Base-by-base conservation (phyloP, 2,329 filamentous ascomycete species). In the Neofusicoccum laricinum region DNA sequence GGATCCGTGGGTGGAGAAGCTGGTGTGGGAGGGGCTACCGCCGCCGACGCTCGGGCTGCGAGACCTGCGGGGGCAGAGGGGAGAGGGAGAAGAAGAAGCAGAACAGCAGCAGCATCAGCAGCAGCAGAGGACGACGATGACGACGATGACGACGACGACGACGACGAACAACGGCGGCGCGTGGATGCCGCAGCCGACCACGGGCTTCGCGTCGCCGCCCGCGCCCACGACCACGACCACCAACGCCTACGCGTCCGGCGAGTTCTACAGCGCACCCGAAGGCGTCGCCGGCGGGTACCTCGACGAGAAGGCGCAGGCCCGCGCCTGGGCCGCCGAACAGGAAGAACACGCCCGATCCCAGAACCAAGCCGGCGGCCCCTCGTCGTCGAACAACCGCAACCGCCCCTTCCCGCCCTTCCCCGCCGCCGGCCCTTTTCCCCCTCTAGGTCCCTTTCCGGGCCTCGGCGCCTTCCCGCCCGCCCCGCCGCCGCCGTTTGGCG, bases 1-100 rank as follows among this genome's bases (percentile, higher is more conserved):
- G 25, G 64, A 72, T 58, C 74, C 74, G 1, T 75, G 71, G 70
- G 67, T 72, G 14, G 73, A 74, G 63, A 58, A 67, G 10, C 66
- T 76, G 8, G 17, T 41, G 14, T 64, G 70, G 73, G 25, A 65
- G 48, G 17, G 67, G 68, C 45, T 70, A 72, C 5, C 69, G 68
- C 12, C 66, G 32, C 36, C 66, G 66, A 12, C 70, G 67, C 41
- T 57, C 65, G 68, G 36, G 63, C 59, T 4, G 61, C 69, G 19
- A 19, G 61, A 50, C 21, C 4, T 57, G 53, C 53, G 53, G 4
- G 53, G 53, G 7, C 53, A 41, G 32, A 15, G 17, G 10, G 14
- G 34, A 3, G 5, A 49, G 15, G 41, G 48, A 32, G 12, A 30
- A 41, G 15, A 14, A 30, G 17, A 21, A 14, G 36, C 8, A 40